Evolutionary conservation across 2,329 filamentous ascomycete genomes (phyloP).

Genomic region (Penicillium janthinellum): DNA sequence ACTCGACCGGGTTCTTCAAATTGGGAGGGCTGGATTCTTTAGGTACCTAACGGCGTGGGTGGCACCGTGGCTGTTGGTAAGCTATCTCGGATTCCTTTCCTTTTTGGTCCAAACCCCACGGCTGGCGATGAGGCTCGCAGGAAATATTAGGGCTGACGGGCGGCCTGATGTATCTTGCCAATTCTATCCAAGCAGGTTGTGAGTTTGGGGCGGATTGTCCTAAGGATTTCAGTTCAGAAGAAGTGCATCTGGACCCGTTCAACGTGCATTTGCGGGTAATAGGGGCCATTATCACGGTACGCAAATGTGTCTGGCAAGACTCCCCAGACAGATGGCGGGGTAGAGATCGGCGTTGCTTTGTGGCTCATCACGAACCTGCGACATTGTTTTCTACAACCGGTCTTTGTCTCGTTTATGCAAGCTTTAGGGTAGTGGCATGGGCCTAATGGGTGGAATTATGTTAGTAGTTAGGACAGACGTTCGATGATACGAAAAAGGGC

Average conservation of each 20-base stretch:
- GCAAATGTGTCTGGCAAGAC: not conserved
- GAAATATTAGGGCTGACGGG: not conserved
- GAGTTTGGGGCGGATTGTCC: conserved; percentile 50
- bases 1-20: no score
- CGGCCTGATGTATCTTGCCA: conserved; percentile 5
- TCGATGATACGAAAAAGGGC: not conserved
- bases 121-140: not conserved
- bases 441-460: not conserved
- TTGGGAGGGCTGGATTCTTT: not conserved
- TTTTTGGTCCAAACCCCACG: not conserved
- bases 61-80: conserved; percentile 1
- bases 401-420: conserved; percentile 4
- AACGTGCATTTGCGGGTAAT: conserved; percentile 2
- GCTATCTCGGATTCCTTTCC: not conserved
- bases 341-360: not conserved
- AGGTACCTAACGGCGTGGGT: conserved; percentile 2
- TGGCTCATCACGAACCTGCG: conserved; percentile 3
- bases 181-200: conserved; percentile 42
- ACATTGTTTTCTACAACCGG: conserved; percentile 2
- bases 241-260: conserved; percentile 1
- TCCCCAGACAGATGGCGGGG: not conserved
- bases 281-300: not conserved
- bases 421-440: not conserved
- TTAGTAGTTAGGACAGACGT: conserved; percentile 7
- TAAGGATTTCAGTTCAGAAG: not conserved